These are phyloP conservation scores for Prunus mira DNA, from an alignment of 306 rosid species.

Conservation along the genomic window DNA sequence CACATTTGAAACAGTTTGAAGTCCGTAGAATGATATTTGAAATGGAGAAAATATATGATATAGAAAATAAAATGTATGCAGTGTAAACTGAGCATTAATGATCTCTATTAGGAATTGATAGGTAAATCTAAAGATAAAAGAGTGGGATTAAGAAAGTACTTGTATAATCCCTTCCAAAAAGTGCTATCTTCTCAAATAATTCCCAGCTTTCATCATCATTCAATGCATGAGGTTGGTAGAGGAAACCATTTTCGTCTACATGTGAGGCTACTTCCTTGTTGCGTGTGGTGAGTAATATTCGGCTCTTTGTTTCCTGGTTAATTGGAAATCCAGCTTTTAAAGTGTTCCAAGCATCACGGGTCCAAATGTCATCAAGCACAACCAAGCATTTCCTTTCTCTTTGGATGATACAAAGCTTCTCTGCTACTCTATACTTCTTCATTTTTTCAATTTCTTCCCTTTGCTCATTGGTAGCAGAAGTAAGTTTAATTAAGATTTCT, in stretches of 20 bases:
- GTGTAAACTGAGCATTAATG: too few relatives aligned
- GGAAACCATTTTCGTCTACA: conserved; percentile 4
- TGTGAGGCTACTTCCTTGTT: background rate
- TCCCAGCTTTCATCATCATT: conserved; percentile 11
- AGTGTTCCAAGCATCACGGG: background rate
- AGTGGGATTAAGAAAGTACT: background rate
- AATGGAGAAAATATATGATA: too few relatives aligned
- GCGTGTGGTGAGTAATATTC: too few relatives aligned
- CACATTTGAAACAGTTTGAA: too few relatives aligned
- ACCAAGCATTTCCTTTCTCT: background rate
- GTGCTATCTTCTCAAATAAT: conserved; percentile 7
- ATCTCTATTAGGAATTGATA: too few relatives aligned
- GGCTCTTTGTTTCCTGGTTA: background rate
- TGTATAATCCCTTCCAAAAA: conserved; percentile 16
- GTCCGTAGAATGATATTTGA: too few relatives aligned
- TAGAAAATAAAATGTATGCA: too few relatives aligned
- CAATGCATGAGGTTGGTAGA: conserved; percentile 1
- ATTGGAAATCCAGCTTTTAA: background rate
- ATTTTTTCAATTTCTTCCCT: background rate
- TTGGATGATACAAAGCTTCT: background rate
- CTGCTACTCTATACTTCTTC: background rate
- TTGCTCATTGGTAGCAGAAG: conserved; percentile 19
- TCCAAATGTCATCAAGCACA: conserved; percentile 18
- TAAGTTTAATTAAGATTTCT: background rate
- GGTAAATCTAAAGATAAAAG: background rate